Evolutionary conservation across 176 grass and related monocot genomes (phyloP), one percentile per base, ranked within the genome.

Genomic region (Lolium perenne): DNA sequence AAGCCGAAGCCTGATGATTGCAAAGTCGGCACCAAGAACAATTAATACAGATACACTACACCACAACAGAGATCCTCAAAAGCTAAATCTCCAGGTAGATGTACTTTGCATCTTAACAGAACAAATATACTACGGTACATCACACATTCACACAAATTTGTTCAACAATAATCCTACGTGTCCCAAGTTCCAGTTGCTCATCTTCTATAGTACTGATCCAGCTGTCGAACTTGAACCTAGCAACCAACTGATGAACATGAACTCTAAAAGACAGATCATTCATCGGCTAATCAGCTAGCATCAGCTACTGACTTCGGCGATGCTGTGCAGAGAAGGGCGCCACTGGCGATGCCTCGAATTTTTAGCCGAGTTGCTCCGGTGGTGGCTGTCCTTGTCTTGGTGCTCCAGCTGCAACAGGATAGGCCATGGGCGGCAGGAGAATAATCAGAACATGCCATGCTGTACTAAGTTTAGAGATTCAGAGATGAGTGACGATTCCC

Each of bases 241-340:
- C 11, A 49, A 68, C 6, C 40, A 25, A 47, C 54, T 54, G 32
- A 77, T 48, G 76, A 85, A 57, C 69, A 76, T 21, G 77, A 14
- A 29, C 71, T 43, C 70, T 51, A 53, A 46, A 81, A 74, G 1
- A 56, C 46, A 74, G 65, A 78, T 8, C 75, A 79, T 38, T 25
- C 79, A 46, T 46, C 61, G n/a, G 60, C 83, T 49, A 60, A 21
- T 21, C 8, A 47, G 41, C 41, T 64, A 50, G 18, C 10, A 21
- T 86, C 65, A 83, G 84, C 69, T 86, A 14, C 85, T 92, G 35
- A 83, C 85, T 88, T 97, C 94, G 59, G 90, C 88, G 21, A 97
- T 97, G 82, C 94, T 97, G 74, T 94, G 79, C 79, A 97, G 90
- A 2, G 94, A 97, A 14, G 94, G 94, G 65, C 89, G 91, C 94